These are phyloP conservation scores for Amaranthus tricolor DNA, from an alignment of 179 eudicot genomes.

Conservation along the genomic window DNA sequence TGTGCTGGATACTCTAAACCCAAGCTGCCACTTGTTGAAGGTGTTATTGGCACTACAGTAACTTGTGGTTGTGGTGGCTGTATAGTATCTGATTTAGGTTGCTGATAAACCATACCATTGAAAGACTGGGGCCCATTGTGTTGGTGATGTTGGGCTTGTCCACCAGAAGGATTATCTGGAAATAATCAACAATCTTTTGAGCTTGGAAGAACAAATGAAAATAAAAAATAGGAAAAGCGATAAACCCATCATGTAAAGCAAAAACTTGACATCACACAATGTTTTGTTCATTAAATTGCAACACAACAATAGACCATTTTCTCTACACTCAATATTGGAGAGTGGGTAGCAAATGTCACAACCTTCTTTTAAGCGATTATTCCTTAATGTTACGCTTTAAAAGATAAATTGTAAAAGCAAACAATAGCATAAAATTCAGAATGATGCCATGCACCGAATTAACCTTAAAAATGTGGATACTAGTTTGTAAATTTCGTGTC, in stretches of 20 bases:
- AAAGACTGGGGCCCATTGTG: conserved; percentile 25
- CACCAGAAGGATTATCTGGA: conserved; percentile 38
- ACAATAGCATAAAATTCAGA: neutral
- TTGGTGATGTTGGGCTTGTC: conserved; percentile 27
- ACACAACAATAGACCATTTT: neutral
- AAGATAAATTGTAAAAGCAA: neutral
- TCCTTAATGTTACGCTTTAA: neutral
- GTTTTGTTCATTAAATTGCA: no score
- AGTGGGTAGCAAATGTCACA: neutral
- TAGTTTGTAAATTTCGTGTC: no score
- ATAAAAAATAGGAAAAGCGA: neutral
- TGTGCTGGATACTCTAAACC: conserved; percentile 33
- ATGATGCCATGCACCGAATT: no score
- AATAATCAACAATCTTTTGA: conserved; percentile 10
- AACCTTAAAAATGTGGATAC: no score
- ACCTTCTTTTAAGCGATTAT: neutral
- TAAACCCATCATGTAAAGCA: neutral
- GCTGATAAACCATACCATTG: conserved; percentile 25
- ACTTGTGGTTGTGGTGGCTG: conserved; percentile 25
- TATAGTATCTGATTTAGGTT: conserved; percentile 26
- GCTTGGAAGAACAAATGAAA: conserved; percentile 4
- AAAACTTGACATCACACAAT: neutral
- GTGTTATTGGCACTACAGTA: conserved; percentile 28
- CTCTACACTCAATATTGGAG: neutral
- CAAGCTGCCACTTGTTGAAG: conserved; percentile 36